Percentiles rank a stretch among this genome's conserved stretches.
Conservation (phyloP, 805 yeast genomes). For the Candida mattraensis region DNA sequence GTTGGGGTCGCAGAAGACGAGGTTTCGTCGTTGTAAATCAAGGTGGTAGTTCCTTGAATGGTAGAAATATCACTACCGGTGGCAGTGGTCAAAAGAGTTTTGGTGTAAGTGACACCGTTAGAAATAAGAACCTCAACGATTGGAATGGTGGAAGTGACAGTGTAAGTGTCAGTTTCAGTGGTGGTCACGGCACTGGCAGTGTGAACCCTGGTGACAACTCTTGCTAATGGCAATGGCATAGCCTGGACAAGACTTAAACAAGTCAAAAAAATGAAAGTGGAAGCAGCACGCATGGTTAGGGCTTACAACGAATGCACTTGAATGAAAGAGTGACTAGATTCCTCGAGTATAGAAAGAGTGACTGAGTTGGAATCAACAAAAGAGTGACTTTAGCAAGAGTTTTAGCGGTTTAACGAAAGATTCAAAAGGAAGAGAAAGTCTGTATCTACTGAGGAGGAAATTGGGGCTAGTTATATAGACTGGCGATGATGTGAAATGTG, state of each 20-base stretch:
- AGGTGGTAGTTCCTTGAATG: conserved; percentile 20
- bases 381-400: too few species aligned
- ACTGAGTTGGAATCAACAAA: too few species aligned
- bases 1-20: conserved; percentile 8
- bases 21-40: conserved; percentile 13
- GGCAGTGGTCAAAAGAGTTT: conserved; percentile 42
- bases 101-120: conserved; percentile 50
- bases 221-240: conserved; percentile 21
- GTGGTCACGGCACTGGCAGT: conserved; percentile 36
- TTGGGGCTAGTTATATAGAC: too few species aligned
- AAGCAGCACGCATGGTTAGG: conserved; percentile 8
- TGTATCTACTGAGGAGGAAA: too few species aligned
- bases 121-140: conserved; percentile 53
- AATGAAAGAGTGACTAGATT: conserved; percentile 6
- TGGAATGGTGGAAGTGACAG: conserved; percentile 51
- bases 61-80: conserved; percentile 25
- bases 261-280: conserved; percentile 3
- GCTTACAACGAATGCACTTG: too few species aligned
- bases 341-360: conserved; percentile 9
- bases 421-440: too few species aligned
- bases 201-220: conserved; percentile 30
- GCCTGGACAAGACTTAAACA: conserved; percentile 15
- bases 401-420: too few species aligned
- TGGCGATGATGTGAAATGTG: too few species aligned
- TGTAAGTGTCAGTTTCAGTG: conserved; percentile 33